phyloP scores from a whole-genome alignment of 2,329 filamentous ascomycete genomes.

The Talaromyces albobiverticillius region DNA sequence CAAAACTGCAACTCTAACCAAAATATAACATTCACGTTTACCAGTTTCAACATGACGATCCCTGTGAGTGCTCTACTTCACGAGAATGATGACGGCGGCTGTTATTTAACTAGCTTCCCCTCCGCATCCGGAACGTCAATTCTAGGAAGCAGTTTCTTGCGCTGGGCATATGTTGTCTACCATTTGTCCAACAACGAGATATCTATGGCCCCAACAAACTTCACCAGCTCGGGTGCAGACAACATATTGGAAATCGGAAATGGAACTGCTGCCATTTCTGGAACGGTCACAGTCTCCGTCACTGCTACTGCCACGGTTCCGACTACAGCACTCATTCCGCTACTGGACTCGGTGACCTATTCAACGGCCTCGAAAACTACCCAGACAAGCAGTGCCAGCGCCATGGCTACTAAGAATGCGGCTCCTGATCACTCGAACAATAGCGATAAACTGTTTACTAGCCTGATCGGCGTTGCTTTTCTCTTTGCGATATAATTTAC shows the following conservation, averaged over 20 bases:
- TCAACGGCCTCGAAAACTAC: too few species aligned
- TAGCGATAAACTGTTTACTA: too few species aligned
- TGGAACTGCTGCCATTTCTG: neutral
- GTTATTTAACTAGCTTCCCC: neutral
- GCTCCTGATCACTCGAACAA: too few species aligned
- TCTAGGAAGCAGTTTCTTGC: conserved; percentile 68
- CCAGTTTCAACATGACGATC: conserved; percentile 1
- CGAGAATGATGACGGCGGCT: neutral
- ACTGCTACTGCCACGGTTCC: neutral
- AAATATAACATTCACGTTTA: neutral
- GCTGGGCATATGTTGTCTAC: conserved; percentile 70
- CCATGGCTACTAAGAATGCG: too few species aligned
- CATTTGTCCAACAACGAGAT: conserved; percentile 68
- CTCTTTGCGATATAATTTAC: too few species aligned
- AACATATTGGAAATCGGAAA: neutral
- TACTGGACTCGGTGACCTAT: too few species aligned
- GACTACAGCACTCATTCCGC: too few species aligned
- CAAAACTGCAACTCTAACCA: neutral
- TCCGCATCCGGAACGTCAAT: conserved; percentile 43
- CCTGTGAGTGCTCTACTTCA: neutral
- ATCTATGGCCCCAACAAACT: conserved; percentile 63
- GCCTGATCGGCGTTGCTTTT: too few species aligned
- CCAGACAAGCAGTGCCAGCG: too few species aligned
- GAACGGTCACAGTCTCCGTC: neutral
- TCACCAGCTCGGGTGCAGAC: conserved; percentile 40